Base-by-base conservation (phyloP, 192 early-diverging fungal genomes). In the Backusella westeae region DNA sequence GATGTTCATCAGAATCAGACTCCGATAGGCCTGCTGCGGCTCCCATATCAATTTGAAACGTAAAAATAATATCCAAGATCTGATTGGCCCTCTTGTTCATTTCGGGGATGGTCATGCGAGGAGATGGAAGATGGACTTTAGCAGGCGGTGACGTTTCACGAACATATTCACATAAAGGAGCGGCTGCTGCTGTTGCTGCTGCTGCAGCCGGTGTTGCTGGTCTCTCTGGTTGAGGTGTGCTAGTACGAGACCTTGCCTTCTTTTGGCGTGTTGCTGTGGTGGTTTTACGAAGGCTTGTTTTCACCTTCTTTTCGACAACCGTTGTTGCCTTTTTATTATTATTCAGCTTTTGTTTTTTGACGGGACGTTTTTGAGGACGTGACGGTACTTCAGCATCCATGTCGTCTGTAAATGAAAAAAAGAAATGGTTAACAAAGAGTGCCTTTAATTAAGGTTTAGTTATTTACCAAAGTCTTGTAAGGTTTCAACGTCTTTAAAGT, bases 11-110 rank as follows among this genome's bases (percentile, higher is more conserved):
- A 14, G 9, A 26, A 17, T 71, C 69, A 4, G 15, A 21, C n/a
- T 35, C 34, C 19, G 29, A 23, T 15, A 23, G 0, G 32, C 35
- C 36, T 29, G 15, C 21, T 10, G 17, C 23, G 59, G 52, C 9
- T 1, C 19, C 63, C 85, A 88, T 88, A 38, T 83, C 81, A 15
- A 85, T 77, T 67, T 89, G 87, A 2, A 85, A 56, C 2, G 89
- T 83, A 34, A 80, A 75, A 19, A 91, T 87, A 76, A 89, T 91
- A 29, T 92, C 91, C 29, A 87, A 75, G 34, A 92, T 77, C 29
- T 89, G 89, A 78, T 90, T 91, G 21, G 87, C 85, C n/a, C 91
- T 86, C 75, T 86, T 87, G 79, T 83, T 90, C 91, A 91, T 92
- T 63, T 92, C 91, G 41, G 80, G 77, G 26, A 92, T 53, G 12